Base-by-base conservation (phyloP, 2,329 filamentous ascomycete genomes). In the Phaeosphaeriaceae sp. region DNA sequence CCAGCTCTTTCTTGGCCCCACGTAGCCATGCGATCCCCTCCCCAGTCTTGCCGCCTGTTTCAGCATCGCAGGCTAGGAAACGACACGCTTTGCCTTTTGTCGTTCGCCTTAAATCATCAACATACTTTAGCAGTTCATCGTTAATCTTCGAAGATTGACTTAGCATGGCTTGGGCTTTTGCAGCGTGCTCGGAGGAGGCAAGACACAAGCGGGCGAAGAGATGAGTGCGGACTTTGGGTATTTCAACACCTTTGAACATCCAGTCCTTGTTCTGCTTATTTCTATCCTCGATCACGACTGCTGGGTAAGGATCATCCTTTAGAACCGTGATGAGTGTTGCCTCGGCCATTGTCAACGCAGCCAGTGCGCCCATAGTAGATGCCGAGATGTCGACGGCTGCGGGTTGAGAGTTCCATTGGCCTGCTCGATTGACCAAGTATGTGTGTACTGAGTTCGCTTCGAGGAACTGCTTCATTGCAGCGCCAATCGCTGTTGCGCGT, bases 271-370 rank as follows among this genome's bases (percentile, higher is more conserved):
- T 91, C 60, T 87, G 86, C 44, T 87, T 84, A 67, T 96, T 95
- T 39, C 92, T 83, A 48, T 87, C 85, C 64, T 96, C 90, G 1
- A 91, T 86, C 2, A 96, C 87, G 6, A 87, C 83, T 1, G 88
- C 86, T 1, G 93, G 88, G 66, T 97, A 97, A 0, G 93, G 92
- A 66, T 99, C 94, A 68, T 97, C 93, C 63, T 97, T 97, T 41
- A 96, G 73, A 1, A 97, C 91, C 0, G 91, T 91, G 1, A 97
- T 83, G 1, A 97, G 81, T 0, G 92, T 97, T 0, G 92, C 92
- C 74, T 97, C 93, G 2, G 92, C 91, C 26, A 94, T 80, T 0
- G 90, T 86, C 3, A 97, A 79, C 9, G 81, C 82, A 3, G 76
- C 77, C 42, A 80, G 61, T 13, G 77, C 78, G 11, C 73, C 74